Evolutionary conservation across 768 basidiomycete species (phyloP).

Genomic region (Strobilomyces echinocephalus): DNA sequence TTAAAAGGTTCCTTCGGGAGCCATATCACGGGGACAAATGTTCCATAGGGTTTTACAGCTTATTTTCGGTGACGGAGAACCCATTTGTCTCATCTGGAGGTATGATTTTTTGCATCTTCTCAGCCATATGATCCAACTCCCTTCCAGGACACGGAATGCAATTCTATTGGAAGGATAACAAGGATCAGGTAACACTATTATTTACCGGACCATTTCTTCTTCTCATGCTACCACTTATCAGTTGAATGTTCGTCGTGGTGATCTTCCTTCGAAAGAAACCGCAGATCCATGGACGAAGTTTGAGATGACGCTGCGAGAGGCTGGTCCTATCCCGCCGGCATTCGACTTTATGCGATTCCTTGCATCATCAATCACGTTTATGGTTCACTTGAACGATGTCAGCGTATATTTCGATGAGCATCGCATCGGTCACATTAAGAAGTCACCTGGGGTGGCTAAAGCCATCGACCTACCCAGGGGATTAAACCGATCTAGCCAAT

Average conservation of each 20-base stretch:
- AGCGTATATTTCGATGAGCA: constrained; percentile 77
- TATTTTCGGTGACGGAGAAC: constrained; percentile 64
- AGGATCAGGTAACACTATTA: constrained; percentile 18
- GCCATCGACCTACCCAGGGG: constrained; percentile 23
- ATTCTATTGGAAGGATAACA: not conserved
- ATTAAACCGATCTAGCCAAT: constrained; percentile 52
- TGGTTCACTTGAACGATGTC: constrained; percentile 68
- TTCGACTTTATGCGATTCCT: constrained; percentile 90
- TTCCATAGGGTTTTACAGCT: constrained; percentile 57
- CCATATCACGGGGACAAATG: not conserved
- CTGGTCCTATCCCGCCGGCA: constrained; percentile 64
- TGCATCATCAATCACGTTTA: constrained; percentile 87
- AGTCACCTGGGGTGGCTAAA: not conserved
- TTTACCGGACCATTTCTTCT: not conserved
- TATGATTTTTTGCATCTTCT: constrained; percentile 19
- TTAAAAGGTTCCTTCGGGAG: not conserved
- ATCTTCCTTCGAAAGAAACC: not conserved
- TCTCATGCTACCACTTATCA: constrained; percentile 26
- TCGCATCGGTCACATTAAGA: constrained; percentile 53
- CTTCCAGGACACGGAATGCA: constrained; percentile 1
- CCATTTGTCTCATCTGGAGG: constrained; percentile 1
- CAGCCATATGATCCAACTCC: not conserved
- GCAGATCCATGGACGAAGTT: constrained; percentile 69
- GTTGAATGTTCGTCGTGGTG: constrained; percentile 55
- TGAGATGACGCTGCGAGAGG: constrained; percentile 77